These are phyloP conservation scores for Melampsora americana DNA, from an alignment of 1,284 basidiomycete genomes.

Conservation along the genomic window DNA sequence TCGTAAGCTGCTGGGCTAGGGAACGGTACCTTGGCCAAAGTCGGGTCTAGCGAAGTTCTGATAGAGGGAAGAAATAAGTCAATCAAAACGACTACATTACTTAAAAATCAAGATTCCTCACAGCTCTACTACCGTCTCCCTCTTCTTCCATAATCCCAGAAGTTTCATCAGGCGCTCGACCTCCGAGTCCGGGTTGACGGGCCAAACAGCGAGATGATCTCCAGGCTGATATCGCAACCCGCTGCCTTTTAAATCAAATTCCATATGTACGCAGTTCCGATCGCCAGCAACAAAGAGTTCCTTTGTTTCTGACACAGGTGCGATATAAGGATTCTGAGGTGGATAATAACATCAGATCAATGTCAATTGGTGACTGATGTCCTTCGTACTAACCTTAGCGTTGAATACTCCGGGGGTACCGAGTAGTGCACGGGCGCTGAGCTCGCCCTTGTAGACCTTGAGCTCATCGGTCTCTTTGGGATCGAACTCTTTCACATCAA, in stretches of 20 bases:
- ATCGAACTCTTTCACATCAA: slow-evolving; percentile 77
- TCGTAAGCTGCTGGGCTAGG: slow-evolving; percentile 92
- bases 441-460: slow-evolving; percentile 53
- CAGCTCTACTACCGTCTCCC: slow-evolving; percentile 78
- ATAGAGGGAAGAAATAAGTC: neutral
- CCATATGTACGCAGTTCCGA: slow-evolving; percentile 91
- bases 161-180: slow-evolving; percentile 82
- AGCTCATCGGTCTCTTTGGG: slow-evolving; percentile 47
- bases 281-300: slow-evolving; percentile 80
- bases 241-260: slow-evolving; percentile 89
- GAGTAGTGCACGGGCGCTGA: slow-evolving; percentile 41
- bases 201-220: slow-evolving; percentile 97
- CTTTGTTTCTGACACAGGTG: slow-evolving; percentile 70
- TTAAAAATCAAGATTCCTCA: neutral
- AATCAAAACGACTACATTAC: slow-evolving; percentile 25
- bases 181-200: slow-evolving; percentile 85
- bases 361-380: slow-evolving; percentile 49
- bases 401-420: slow-evolving; percentile 57
- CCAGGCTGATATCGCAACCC: slow-evolving; percentile 98
- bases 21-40: slow-evolving; percentile 97
- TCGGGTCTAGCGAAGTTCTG: slow-evolving; percentile 85
- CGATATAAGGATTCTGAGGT: slow-evolving; percentile 85
- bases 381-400: slow-evolving; percentile 87
- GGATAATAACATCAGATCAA: slow-evolving; percentile 23
- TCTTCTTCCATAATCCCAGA: slow-evolving; percentile 69